Evolutionary conservation across 2,329 filamentous ascomycete species (phyloP), one percentile per base, ranked within the genome.

Genomic region (Gremmenia infestans): DNA sequence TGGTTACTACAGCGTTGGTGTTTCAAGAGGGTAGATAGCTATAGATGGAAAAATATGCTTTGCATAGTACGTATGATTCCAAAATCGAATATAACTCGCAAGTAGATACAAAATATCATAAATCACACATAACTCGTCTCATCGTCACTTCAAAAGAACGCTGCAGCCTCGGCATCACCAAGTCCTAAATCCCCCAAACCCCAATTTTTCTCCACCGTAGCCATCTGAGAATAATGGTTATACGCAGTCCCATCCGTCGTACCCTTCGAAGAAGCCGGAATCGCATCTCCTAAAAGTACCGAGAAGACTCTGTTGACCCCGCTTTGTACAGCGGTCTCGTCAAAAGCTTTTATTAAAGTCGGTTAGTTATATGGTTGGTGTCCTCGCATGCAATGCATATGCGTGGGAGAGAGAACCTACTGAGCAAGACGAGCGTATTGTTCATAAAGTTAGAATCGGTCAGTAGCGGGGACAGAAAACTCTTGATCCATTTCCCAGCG

Each of bases 351-450:
- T 1, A 5, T 8, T 12, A 11, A 17, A 15, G 37, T 71, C 91
- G 78, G 69, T 12, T 92, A 77, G 12, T 14, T n/a, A 28, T n/a
- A 92, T 86, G 66, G 87, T 81, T 19, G 19, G 19, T 19, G 19
- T 19, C 19, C 19, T 19, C 19, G 19, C 19, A 19, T 19, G 19
- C 19, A 72, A 87, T 87, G 70, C 81, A 77, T 79, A 79, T 82
- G 14, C 12, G 43, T 42, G 28, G 87, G 47, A 73, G 78, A 63
- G 83, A 71, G 60, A 72, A 75, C 57, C 19, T 55, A 65, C 83
- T 91, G 53, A 93, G 69, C 3, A 92, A 74, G 7, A 93, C 79
- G 1, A 93, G 78, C 0, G 87, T 91, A 65, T 86, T 81, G 48
- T 87, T 76, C 81, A 86, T 87, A 72, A 93, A 92, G 62, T 86